Percentiles rank a stretch among this genome's conserved stretches.
Conservation (phyloP, 148 eudicot species). For the Rhododendron williamsianum region DNA sequence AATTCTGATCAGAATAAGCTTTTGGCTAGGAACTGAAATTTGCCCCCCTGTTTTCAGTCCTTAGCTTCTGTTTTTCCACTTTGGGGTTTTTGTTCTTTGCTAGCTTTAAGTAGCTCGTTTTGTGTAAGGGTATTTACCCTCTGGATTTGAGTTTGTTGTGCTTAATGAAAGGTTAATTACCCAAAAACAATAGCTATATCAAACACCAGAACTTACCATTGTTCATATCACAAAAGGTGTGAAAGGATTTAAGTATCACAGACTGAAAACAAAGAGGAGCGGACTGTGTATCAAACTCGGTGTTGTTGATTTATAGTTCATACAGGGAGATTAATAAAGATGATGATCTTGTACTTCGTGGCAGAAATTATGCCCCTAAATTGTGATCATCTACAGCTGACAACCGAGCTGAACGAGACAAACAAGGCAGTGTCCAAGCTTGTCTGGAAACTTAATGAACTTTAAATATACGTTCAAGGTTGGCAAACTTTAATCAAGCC, state of each 20-base stretch:
- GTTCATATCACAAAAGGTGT: background rate
- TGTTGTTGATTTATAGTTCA: background rate
- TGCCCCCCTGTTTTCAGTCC: no score
- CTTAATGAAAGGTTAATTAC: no score
- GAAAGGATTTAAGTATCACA: background rate
- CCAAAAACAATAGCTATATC: background rate
- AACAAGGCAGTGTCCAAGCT: background rate
- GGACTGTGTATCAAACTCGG: background rate
- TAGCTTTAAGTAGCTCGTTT: no score
- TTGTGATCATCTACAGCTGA: background rate
- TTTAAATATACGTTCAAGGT: background rate
- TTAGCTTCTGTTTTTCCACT: no score
- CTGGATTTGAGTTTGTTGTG: no score
- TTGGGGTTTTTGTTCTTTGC: no score
- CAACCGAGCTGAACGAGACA: background rate
- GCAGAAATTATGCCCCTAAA: background rate
- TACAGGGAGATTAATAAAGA: background rate
- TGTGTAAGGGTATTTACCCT: no score
- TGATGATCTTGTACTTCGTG: background rate
- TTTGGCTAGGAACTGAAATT: no score
- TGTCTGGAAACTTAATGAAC: background rate
- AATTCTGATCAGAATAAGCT: no score
- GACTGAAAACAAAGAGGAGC: background rate
- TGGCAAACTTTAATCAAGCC: background rate
- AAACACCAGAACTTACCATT: background rate